phyloP scores from a whole-genome alignment of 2,329 filamentous ascomycete species.

The Ophiostoma quercus region DNA sequence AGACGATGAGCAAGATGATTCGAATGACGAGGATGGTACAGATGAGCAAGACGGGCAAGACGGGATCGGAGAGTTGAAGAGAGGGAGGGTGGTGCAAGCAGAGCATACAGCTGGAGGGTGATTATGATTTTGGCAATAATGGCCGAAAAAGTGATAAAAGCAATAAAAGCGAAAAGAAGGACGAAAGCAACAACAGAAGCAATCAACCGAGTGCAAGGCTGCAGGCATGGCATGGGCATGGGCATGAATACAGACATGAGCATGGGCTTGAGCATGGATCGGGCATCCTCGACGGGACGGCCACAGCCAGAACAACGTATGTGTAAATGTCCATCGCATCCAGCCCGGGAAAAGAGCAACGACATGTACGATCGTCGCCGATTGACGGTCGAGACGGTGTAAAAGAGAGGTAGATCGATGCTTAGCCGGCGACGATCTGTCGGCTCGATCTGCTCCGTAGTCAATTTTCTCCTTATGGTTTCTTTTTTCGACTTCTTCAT shows the following conservation, averaged over 20 bases:
- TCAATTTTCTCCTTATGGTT: background rate
- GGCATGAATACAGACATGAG: background rate
- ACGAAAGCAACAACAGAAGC: background rate
- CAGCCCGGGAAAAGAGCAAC: background rate
- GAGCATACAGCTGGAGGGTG: background rate
- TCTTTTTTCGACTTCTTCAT: background rate
- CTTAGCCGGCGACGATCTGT: constrained; percentile 2
- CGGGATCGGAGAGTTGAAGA: background rate
- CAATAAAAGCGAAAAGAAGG: background rate
- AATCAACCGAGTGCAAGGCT: background rate
- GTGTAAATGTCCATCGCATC: background rate
- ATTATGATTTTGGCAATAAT: background rate
- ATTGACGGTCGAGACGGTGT: background rate
- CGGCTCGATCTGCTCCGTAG: background rate
- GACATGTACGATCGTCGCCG: background rate
- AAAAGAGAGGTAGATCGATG: background rate
- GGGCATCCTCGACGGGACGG: background rate
- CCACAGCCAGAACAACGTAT: background rate
- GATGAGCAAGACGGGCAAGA: background rate
- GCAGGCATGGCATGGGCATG: background rate
- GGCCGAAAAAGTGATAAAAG: background rate
- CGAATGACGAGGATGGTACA: background rate
- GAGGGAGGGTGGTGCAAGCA: constrained; percentile 4
- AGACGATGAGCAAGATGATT: background rate
- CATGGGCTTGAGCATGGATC: background rate